Base-by-base conservation (phyloP, 2,329 filamentous ascomycete genomes). In the Helicocarpus griseus region DNA sequence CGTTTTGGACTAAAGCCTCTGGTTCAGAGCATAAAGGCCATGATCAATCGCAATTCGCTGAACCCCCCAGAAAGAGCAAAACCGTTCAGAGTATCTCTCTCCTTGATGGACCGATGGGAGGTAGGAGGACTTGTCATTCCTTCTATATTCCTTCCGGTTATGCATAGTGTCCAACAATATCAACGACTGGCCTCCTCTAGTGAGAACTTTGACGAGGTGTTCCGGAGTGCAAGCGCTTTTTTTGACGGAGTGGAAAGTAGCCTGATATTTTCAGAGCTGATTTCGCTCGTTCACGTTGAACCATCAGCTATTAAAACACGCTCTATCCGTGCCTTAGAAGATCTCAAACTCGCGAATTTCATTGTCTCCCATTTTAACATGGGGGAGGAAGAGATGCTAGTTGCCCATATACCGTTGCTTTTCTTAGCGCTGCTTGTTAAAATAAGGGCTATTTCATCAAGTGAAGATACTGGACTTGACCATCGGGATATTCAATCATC, bases 101-200 rank as follows among this genome's bases (percentile, higher is more conserved):
- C 94, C 14, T 75, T 98, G 49, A 97, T 98, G 93, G 93, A 98
- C 69, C 83, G 90, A 53, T 97, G 89, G 90, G 93, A 98, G 66
- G 91, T 98, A 57, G 93, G 93, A 28, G 89, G 89, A 1, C 76
- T 91, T 17, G 83, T 98, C 44, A 85, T 97, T 1, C 87, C 90
- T 0, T 84, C 89, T 54, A 80, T 97, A 13, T 97, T 98, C 63
- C 74, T 96, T 13, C 87, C 90, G 3, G 83, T 91, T 24, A 80
- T 98, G 60, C 79, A 84, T 63, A 94, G 85, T 60, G 84, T 95
- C 35, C 82, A 85, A 57, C 73, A 76, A 43, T 97, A 89, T 70
- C 84, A 89, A 66, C 71, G 74, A 24, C 74, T 73, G 48, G 81
- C 85, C 9, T 69, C 77, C 0, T 77, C 77, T n/a, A 85, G 85